Evolutionary conservation across 2,329 filamentous ascomycete genomes (phyloP).

Genomic region (Penicillium capsulatum): DNA sequence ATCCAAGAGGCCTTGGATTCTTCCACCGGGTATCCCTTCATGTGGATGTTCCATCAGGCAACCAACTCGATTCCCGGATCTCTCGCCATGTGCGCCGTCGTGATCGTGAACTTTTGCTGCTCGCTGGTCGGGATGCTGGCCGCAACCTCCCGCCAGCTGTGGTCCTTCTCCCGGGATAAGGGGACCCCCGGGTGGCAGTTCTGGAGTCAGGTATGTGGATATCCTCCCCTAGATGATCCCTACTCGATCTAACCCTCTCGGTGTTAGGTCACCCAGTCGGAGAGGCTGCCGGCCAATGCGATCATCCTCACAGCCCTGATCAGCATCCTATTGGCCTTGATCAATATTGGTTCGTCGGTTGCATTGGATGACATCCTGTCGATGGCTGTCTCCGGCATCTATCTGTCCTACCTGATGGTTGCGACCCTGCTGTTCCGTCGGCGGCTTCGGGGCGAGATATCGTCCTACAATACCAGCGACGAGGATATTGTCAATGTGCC

Average conservation of each 20-base stretch:
- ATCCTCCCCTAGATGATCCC: too few species aligned
- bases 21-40: constrained; percentile 34
- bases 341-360: constrained; percentile 32
- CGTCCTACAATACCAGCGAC: constrained; percentile 14
- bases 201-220: constrained; percentile 30
- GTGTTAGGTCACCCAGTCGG: constrained; percentile 22
- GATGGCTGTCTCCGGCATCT: constrained; percentile 32
- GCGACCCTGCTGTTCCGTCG: constrained; percentile 27
- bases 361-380: constrained; percentile 33
- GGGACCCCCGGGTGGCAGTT: constrained; percentile 28
- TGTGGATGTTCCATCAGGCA: constrained; percentile 31
- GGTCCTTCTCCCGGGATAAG: constrained; percentile 27
- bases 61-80: constrained; percentile 27
- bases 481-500: constrained; percentile 22
- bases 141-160: constrained; percentile 44
- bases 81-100: constrained; percentile 12
- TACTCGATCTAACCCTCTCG: too few species aligned
- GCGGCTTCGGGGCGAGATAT: constrained; percentile 22
- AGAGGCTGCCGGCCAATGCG: constrained; percentile 26
- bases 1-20: constrained; percentile 25
- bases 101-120: constrained; percentile 28
- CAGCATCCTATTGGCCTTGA: constrained; percentile 29
- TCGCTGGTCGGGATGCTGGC: constrained; percentile 35
- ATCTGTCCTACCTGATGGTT: constrained; percentile 29
- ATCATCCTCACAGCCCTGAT: constrained; percentile 26